Conservation (phyloP, 148 eudicot species). For the Vaccinium vitisidaea region DNA sequence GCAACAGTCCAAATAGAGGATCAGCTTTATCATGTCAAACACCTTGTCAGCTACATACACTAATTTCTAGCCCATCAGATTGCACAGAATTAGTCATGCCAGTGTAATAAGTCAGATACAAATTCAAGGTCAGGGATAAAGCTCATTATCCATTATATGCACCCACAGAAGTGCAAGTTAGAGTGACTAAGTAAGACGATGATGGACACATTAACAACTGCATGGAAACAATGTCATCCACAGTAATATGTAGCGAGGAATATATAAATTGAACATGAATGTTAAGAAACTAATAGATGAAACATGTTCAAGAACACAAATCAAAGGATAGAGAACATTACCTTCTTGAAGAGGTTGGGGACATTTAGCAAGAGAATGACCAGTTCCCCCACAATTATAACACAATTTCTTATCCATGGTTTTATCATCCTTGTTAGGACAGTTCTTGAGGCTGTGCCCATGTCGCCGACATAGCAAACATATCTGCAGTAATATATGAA, state of each 20-base stretch:
- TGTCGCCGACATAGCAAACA: conserved; percentile 85
- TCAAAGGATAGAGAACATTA: conserved; percentile 17
- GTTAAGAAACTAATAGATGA: neutral
- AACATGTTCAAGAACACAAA: neutral
- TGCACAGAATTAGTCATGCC: neutral
- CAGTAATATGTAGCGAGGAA: neutral
- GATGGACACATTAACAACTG: neutral
- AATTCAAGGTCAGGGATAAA: neutral
- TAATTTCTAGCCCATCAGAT: neutral
- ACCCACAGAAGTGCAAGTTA: neutral
- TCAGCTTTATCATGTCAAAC: neutral
- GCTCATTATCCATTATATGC: neutral
- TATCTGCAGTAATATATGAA: conserved; percentile 45
- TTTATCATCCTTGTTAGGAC: conserved; percentile 62
- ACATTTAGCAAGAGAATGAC: conserved; percentile 71
- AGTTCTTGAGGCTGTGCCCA: conserved; percentile 88
- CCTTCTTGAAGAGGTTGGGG: conserved; percentile 74
- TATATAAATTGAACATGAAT: neutral
- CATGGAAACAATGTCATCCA: neutral
- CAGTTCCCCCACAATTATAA: conserved; percentile 84
- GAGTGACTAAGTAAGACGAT: neutral
- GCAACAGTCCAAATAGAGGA: neutral
- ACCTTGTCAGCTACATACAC: neutral
- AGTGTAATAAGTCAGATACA: neutral
- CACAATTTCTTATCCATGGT: conserved; percentile 62